These are phyloP conservation scores for Agrostemma githago DNA, from an alignment of 148 eudicot genomes.

Conservation along the genomic window DNA sequence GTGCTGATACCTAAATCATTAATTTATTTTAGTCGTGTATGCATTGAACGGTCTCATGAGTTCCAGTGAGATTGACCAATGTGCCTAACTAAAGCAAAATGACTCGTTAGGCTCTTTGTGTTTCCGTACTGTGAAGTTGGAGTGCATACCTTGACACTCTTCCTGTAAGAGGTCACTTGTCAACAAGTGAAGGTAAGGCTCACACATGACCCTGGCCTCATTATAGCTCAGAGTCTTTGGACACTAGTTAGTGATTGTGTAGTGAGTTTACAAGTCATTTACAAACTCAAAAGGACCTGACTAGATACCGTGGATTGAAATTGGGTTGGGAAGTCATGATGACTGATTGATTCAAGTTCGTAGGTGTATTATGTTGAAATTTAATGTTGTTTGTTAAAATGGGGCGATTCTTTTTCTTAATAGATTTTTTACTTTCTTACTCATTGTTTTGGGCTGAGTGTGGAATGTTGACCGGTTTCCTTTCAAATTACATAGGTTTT, in stretches of 20 bases:
- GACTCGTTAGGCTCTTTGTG: background rate
- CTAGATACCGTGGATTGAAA: background rate
- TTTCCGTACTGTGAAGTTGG: background rate
- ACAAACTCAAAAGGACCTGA: too few species aligned
- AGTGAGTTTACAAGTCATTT: background rate
- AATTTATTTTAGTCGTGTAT: too few species aligned
- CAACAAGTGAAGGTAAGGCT: too few species aligned
- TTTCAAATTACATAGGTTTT: constrained; percentile 50
- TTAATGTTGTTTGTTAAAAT: background rate
- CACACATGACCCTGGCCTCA: too few species aligned
- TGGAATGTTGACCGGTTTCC: background rate
- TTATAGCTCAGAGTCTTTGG: too few species aligned
- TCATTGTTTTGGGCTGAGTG: background rate
- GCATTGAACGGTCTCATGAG: too few species aligned
- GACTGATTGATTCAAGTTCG: background rate
- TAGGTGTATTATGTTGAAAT: background rate
- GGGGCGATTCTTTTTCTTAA: background rate
- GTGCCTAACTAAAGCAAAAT: background rate
- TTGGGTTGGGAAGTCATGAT: background rate
- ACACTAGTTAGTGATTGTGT: too few species aligned
- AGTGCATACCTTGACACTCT: too few species aligned
- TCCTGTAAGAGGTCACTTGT: too few species aligned
- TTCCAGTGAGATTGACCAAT: too few species aligned
- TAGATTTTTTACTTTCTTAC: background rate
- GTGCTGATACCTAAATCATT: too few species aligned